Evolutionary conservation across 1,139 yeast genomes (phyloP), one percentile per base, ranked within the genome.

Genomic region (Kurtzmaniella quercitrusa): DNA sequence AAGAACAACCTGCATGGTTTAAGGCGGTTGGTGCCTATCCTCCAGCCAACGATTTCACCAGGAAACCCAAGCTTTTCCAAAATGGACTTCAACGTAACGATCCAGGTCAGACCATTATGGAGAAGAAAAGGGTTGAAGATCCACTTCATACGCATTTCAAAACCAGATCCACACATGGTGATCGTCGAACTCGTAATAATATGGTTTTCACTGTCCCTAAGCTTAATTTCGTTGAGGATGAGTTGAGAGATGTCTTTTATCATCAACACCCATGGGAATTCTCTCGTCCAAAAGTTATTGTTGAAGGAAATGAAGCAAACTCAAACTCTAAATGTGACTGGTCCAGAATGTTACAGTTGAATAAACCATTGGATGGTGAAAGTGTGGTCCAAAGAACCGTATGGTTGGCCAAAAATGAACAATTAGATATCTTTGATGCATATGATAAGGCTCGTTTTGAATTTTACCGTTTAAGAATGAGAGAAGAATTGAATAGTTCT

Each of bases 211-310:
- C 74, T 47, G 76, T 88, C 5, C 83, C 84, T 39, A 78, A 80
- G 51, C 71, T 93, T 54, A 66, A 65, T 46, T 89, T 80, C 57
- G 68, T 85, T 42, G 98, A 93, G 63, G 98, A 93, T 63, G 79
- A 82, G 54, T 67, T 93, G 53, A 80, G 98, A 67, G 73, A 77
- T 42, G 71, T 86, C 23, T 93, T 93, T 57, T 93, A 84, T 63
- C 82, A 80, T 47, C 96, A 91, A 60, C 99, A 93, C 63, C 98
- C 99, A 11, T 93, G 98, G 98, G 99, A 93, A 65, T 71, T 91
- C 46, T 87, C 98, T 2, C 79, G 96, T 52, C 97, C 98, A n/a
- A 88, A 88, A 59, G 74, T 81, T 26, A 66, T 93, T 51, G 76
- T 89, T 39, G 99, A 94, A 64, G 22, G 26, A 8, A 85, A 81